Conservation (phyloP, 257 asterid genomes). For the Ajuga chamaepitys region DNA sequence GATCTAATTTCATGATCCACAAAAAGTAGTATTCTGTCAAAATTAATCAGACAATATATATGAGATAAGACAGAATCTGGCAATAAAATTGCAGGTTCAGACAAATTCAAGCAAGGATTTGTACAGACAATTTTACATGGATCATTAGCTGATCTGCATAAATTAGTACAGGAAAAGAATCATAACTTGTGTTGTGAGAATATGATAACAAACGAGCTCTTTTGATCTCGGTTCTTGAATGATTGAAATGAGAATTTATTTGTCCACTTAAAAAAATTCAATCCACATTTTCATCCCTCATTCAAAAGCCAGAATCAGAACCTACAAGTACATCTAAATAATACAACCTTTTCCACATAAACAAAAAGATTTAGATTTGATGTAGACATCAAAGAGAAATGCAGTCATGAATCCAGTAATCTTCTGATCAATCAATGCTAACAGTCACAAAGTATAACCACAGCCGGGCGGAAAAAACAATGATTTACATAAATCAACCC, state of each 20-base stretch:
- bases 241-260: not conserved
- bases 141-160: not conserved
- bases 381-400: not conserved
- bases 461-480: not conserved
- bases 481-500: not conserved
- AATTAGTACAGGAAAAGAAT: too few relatives aligned
- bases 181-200: not conserved
- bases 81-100: too few relatives aligned
- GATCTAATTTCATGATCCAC: not conserved
- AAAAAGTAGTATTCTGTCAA: not conserved
- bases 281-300: not conserved
- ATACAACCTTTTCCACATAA: not conserved
- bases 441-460: not conserved
- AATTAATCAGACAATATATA: not conserved
- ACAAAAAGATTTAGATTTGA: not conserved
- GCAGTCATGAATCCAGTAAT: not conserved
- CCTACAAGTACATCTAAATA: not conserved
- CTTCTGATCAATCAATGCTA: not conserved
- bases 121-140: not conserved
- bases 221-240: not conserved
- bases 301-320: not conserved
- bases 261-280: not conserved
- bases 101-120: not conserved
- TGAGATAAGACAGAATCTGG: not conserved
- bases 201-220: not conserved